Conservation (phyloP, 1,284 basidiomycete species). For the Pterulicium gracile region DNA sequence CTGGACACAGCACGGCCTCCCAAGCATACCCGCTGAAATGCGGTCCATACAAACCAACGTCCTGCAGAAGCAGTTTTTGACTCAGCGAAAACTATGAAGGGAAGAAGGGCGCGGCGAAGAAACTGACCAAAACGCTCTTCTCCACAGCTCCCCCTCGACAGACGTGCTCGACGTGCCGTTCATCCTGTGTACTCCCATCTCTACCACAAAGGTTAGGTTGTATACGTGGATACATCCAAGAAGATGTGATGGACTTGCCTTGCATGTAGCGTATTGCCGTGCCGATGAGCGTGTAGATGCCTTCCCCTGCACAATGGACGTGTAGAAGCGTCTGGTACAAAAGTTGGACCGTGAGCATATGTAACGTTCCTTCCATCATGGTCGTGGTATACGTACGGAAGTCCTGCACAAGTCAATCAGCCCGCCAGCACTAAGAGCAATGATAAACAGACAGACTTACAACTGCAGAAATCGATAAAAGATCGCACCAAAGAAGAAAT, state of each 20-base stretch:
- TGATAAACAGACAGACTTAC: not conserved
- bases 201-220: slow-evolving; percentile 7
- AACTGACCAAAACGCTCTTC: slow-evolving; percentile 44
- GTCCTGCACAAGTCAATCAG: not conserved
- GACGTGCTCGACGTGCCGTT: slow-evolving; percentile 13
- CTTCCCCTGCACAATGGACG: no score
- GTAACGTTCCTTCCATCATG: no score
- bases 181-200: slow-evolving; percentile 26
- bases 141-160: slow-evolving; percentile 34
- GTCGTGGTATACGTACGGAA: not conserved
- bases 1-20: slow-evolving; percentile 45
- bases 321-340: no score
- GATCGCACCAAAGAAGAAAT: no score
- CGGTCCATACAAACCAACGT: slow-evolving; percentile 32
- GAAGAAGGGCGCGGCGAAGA: no score
- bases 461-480: not conserved
- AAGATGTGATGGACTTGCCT: not conserved
- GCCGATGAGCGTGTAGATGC: no score
- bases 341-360: not conserved
- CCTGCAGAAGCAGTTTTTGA: slow-evolving; percentile 14
- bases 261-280: not conserved
- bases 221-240: not conserved
- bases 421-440: not conserved
- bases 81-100: not conserved
- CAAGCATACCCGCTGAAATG: slow-evolving; percentile 37